Base-by-base conservation (phyloP, 805 yeast species). In the Zygoascus flipseniorum region DNA sequence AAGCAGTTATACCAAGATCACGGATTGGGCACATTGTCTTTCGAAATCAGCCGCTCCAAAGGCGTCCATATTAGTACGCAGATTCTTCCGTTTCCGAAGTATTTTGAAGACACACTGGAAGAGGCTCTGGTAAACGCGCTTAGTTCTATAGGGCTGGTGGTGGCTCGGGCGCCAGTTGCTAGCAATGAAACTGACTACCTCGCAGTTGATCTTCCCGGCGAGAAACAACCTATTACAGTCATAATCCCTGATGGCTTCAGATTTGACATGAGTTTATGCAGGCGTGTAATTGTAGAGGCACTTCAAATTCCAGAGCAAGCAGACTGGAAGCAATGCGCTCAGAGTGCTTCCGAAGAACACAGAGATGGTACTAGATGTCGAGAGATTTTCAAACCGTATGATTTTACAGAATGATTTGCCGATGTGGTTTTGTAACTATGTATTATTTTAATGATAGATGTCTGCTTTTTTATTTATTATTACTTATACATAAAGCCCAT, bases 41-140 rank as follows among this genome's bases (percentile, higher is more conserved):
- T 82, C 71, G 95, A 88, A 59, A 80, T 89, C 48, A 81, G 82
- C 54, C 74, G 86, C 42, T 65, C 69, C 0, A 70, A 77, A 8
- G 82, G 86, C 19, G 80, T 89, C 10, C 97, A 89, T 67, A 79
- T 77, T 54, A 93, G 87, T 65, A 74, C 79, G 18, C 97, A 89
- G 64, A 74, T 82, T n/a, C 64, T 89, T 4, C 95, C 97, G 0
- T 72, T 90, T 5, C 78, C 83, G 0, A 68, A 71, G 45, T 69
- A 69, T 47, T 62, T 74, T 31, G 56, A 73, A 1, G 62, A 66
- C 11, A 71, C 72, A 26, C 82, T 87, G 57, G 50, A 42, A 19
- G 52, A 51, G 14, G 54, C 45, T 16, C 35, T 52, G 23, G 16
- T 47, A 28, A 50, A 47, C n/a, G 57, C 55, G 13, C 23, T 31